phyloP scores from a whole-genome alignment of 2,329 filamentous ascomycete genomes.

The Pseudogymnoascus sp. region DNA sequence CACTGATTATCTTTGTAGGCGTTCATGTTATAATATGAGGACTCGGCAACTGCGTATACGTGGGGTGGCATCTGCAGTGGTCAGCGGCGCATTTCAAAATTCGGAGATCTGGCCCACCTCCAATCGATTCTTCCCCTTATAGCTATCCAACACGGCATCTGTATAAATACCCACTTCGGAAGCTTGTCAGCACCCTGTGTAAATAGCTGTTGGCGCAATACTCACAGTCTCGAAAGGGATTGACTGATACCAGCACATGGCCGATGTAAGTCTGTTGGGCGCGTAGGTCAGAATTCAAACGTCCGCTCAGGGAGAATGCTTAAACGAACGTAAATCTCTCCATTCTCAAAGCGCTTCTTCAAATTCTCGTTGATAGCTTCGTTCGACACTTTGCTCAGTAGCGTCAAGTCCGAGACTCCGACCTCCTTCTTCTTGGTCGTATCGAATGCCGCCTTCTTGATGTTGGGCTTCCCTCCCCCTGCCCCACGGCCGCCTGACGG shows the following conservation, averaged over 20 bases:
- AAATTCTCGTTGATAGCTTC: slow-evolving; percentile 99
- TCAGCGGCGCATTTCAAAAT: slow-evolving; percentile 15
- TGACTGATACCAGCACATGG: slow-evolving; percentile 98
- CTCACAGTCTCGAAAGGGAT: slow-evolving; percentile 84
- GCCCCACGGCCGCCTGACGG: slow-evolving; percentile 21
- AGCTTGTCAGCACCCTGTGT: slow-evolving; percentile 30
- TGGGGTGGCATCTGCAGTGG: slow-evolving; percentile 65
- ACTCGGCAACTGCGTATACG: slow-evolving; percentile 95
- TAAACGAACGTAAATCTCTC: slow-evolving; percentile 76
- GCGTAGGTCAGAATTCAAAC: slow-evolving; percentile 2
- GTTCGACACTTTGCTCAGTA: slow-evolving; percentile 98
- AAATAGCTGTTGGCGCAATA: slow-evolving; percentile 19
- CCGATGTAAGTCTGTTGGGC: slow-evolving; percentile 81
- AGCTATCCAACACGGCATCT: slow-evolving; percentile 84
- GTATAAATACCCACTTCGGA: slow-evolving; percentile 84
- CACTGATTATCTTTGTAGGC: slow-evolving; percentile 98
- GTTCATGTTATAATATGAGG: slow-evolving; percentile 99
- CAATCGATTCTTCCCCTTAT: slow-evolving; percentile 93
- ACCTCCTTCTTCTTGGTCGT: slow-evolving; percentile 98
- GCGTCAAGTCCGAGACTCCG: slow-evolving; percentile 91
- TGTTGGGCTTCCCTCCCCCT: slow-evolving; percentile 46
- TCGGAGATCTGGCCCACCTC: slow-evolving; percentile 47
- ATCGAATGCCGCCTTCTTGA: slow-evolving; percentile 95
- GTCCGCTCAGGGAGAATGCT: neutral
- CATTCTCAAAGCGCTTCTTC: slow-evolving; percentile 96